Evolutionary conservation across 2,329 filamentous ascomycete species (phyloP).

Genomic region (Neonectria coccinea): DNA sequence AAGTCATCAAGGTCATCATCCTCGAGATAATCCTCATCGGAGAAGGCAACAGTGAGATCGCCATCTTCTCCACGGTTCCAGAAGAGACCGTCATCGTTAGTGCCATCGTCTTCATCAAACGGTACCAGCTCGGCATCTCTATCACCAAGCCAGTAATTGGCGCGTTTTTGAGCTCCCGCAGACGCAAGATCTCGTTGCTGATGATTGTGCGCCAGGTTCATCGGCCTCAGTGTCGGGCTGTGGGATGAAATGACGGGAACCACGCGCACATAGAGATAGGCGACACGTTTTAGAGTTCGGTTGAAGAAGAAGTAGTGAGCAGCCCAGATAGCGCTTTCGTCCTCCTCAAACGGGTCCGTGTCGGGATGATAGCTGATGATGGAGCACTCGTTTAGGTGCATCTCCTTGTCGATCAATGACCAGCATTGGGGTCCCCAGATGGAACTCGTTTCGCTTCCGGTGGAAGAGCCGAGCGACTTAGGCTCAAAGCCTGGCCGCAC

Average conservation of each 20-base stretch:
- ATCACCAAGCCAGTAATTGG: conserved; percentile 88
- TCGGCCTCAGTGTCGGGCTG: conserved; percentile 62
- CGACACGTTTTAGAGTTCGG: conserved; percentile 89
- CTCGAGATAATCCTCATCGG: conserved; percentile 63
- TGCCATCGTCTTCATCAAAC: conserved; percentile 59
- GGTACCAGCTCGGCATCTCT: conserved; percentile 62
- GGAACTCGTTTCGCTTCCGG: conserved; percentile 63
- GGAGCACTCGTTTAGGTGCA: conserved; percentile 89
- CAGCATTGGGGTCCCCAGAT: conserved; percentile 93
- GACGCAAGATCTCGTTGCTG: conserved; percentile 49
- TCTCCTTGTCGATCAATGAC: conserved; percentile 92
- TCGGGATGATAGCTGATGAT: conserved; percentile 91
- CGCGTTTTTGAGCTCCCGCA: conserved; percentile 72
- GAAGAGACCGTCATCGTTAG: conserved; percentile 62
- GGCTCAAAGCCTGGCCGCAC: conserved; percentile 74
- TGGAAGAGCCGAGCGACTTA: conserved; percentile 56
- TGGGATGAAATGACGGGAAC: conserved; percentile 79
- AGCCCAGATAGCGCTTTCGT: conserved; percentile 94
- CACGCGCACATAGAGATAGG: conserved; percentile 93
- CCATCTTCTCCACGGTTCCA: conserved; percentile 71
- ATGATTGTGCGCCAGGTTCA: conserved; percentile 46
- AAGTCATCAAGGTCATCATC: conserved; percentile 61
- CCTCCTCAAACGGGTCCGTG: conserved; percentile 90
- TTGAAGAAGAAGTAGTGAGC: conserved; percentile 99
- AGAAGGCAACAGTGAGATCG: conserved; percentile 63